Base-by-base conservation (phyloP, 441 rosid genomes). In the Mallotus repandus region DNA sequence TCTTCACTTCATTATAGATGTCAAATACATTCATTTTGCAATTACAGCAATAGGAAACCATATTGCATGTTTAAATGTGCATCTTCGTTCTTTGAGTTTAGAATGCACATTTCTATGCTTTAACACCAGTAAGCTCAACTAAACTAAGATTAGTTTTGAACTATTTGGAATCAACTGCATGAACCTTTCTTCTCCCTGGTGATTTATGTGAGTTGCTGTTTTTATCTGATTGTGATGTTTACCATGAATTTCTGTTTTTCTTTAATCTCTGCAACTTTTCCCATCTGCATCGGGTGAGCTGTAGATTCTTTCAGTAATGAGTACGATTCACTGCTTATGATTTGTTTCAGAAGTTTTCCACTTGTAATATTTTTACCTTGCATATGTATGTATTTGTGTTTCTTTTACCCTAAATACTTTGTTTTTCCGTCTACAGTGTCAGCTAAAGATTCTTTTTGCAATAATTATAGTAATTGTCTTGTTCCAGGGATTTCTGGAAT, bases 401-500 rank as follows among this genome's bases (percentile, higher is more conserved):
- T 45, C 12, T 73, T 9, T 48, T 14, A 32, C n/a, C 4, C 21
- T 18, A 11, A 49, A 9, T 57, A 15, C 19, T 46, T 7, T 43
- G 41, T 15, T 58, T 0, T 59, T 18, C 19, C 8, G 32, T 38
- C 41, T 38, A 43, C 13, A 7, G 9, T 41, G 46, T 14, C 58
- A 11, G n/a, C 16, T 56, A 10, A 16, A 58, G 25, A 52, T 7
- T 21, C 10, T 14, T 50, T 50, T 60, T 55, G 38, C 35, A 32
- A 22, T 21, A 46, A 49, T 11, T n/a, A 14, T 75, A 50, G 58
- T 63, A 41, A 29, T 70, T 41, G 29, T 64, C 56, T 66, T 68
- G 56, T 81, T 76, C 72, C 84, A 87, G 91, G 86, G 68, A 74
- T 70, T 77, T 64, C 85, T 74, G 87, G 81, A 77, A 76, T 73